Evolutionary conservation across 2,329 filamentous ascomycete genomes (phyloP), one percentile per base, ranked within the genome.

Genomic region (Colletotrichum paranaense): DNA sequence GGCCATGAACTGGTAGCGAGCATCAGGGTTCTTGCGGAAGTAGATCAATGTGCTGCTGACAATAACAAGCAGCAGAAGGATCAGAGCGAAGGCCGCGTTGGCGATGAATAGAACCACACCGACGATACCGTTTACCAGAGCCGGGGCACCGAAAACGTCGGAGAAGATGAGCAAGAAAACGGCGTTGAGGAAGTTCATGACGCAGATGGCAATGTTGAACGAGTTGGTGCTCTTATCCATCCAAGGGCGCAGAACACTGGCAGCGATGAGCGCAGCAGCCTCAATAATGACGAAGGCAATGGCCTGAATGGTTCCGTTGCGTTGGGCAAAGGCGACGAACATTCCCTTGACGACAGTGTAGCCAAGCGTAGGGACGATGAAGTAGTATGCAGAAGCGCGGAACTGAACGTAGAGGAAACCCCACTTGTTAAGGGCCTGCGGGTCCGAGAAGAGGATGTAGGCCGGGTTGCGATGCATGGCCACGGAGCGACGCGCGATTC

Each of bases 221-320:
- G 92, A 92, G 83, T 98, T 98, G 74, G 95, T 98, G 86, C 95
- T 96, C 91, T 98, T 98, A 88, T 98, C 96, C 96, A 98, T 98
- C 93, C 95, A 98, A 22, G 96, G 96, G 73, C 94, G 92, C 77
- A 98, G 86, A 67, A 97, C 92, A 73, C 92, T 93, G 68, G 95
- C 92, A 26, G 85, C 91, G 78, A 98, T 93, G 69, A 98, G 88
- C 77, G 93, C 92, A 65, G 84, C 90, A 2, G 92, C 92, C 83
- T 98, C 96, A 69, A 98, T 91, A 73, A 98, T 87, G 53, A 98
- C 87, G 71, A 98, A 88, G 19, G 92, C 94, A 71, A 98, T 88
- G 11, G 95, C 94, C 83, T 98, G 95, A 24, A 92, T 91, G 5
- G 90, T 89, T 38, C 92, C 90, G 42, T 87, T 90, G 56, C 86